Base-by-base conservation (phyloP, 139 green algal genomes). In the Ettlia oleoabundans region DNA sequence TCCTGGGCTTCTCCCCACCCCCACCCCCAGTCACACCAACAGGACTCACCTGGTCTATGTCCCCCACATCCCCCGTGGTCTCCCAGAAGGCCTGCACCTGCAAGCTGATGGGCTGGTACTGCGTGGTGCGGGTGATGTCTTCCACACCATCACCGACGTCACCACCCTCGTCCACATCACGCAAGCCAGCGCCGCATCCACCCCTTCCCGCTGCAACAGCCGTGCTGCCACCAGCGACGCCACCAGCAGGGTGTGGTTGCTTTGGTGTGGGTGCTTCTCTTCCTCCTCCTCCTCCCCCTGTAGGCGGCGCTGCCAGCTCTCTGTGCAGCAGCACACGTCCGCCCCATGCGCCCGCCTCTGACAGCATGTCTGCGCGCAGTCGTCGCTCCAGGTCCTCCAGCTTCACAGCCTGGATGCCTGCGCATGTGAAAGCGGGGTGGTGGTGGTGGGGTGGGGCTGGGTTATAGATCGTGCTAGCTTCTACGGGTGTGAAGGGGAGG, bases 301-400 rank as follows among this genome's bases (percentile, higher is more conserved):
- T 28, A 9, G 55, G 55, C 18, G 55, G 55, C 15, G 26, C 84
- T 3, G 91, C 83, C 22, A 73, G 53, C 83, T 94, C 92, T 74
- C 89, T 76, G 88, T 98, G 94, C 61, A 97, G 85, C 86, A 98
- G 86, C 10, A 98, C 38, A 3, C 81, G 82, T 64, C 91, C 90
- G 24, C 89, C 88, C 90, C 91, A 95, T 62, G 74, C 84, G 9
- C 68, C 70, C 3, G 90, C 90, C 76, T 98, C 94, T 22, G 80
- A 53, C 32, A 90, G 71, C 63, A 92, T 81, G 69, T 92, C 87
- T 33, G 87, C 83, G 43, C 87, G 61, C 55, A 90, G 85, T 55
- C 88, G 63, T 30, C 78, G 78, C 62, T 93, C 90, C 80, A 93
- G 42, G 66, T 89, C 83, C 71, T 90, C 81, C 76, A 98, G 84